Percentiles rank a stretch among this genome's conserved stretches.
Evolutionary conservation across 129 eudicot genomes (phyloP).

Genomic region (Sambucus nigra): DNA sequence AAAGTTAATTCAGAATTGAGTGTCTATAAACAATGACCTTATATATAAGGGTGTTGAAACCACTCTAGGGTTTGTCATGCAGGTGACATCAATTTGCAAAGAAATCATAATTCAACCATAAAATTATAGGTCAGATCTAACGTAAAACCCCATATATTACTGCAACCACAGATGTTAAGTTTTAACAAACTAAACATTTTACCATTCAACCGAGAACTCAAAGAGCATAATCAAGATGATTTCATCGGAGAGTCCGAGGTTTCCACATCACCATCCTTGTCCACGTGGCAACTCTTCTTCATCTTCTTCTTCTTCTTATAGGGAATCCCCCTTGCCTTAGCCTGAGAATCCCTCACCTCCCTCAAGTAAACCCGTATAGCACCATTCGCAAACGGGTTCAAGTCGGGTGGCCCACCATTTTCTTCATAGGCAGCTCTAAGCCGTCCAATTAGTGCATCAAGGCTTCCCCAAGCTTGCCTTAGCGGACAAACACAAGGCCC

Average conservation of each 20-base stretch:
- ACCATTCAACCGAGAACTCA: constrained; percentile 21
- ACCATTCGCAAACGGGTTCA: constrained; percentile 66
- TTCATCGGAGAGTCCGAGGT: constrained; percentile 33
- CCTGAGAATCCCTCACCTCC: constrained; percentile 63
- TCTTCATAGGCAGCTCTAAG: constrained; percentile 74
- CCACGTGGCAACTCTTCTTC: constrained; percentile 27
- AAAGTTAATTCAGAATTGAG: no score
- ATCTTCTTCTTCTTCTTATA: constrained; percentile 75
- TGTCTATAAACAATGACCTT: no score
- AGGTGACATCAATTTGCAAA: no score
- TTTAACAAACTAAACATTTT: constrained; percentile 2
- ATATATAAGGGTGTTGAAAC: no score
- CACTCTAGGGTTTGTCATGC: no score
- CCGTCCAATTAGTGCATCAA: constrained; percentile 60
- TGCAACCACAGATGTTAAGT: no score
- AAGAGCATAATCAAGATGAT: constrained; percentile 25
- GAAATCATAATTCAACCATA: no score
- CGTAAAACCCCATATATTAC: no score
- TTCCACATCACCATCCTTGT: constrained; percentile 6
- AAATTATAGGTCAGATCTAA: no score
- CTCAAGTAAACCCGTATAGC: constrained; percentile 50
- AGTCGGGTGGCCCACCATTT: constrained; percentile 57
- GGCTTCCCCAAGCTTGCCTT: constrained; percentile 77
- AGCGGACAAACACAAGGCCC: constrained; percentile 75
- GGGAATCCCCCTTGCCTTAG: constrained; percentile 59